Base-by-base conservation (phyloP, 306 rosid species). In the Ceratonia siliqua region DNA sequence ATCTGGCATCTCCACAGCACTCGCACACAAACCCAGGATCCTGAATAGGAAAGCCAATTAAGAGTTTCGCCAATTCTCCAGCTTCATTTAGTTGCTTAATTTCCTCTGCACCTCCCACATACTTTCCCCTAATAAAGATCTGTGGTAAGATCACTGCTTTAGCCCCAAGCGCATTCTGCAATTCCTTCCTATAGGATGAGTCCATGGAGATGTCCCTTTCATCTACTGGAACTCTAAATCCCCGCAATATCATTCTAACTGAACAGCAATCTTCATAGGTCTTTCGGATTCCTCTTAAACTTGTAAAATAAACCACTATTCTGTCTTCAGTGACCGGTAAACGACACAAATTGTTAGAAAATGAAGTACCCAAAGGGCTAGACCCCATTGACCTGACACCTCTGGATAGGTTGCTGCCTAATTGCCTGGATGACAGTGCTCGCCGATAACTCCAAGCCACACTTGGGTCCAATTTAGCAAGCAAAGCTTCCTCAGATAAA, bases 131-230 rank as follows among this genome's bases (percentile, higher is more conserved):
- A 5, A 92, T 78, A 68, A 92, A 92, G 6, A 92, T 91, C 63
- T 80, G 92, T 3, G 97, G 97, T 78, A 92, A 62, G 3, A 58
- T 82, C 74, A 85, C 59, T 6, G 62, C 81, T 41, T 80, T 87
- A 17, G 82, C 85, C 53, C 77, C 83, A 61, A 88, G 61, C 0
- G 74, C 81, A 54, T 39, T 82, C 65, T 88, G 85, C 71, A 92
- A 30, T 70, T 92, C 97, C 59, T 85, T 85, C 65, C 82, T 79
- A 30, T 86, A 88, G 1, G 84, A 83, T 9, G 96, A 88, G 72
- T 92, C 97, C 97, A 92, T 92, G 0, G 97, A 90, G 2, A 92
- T 82, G 73, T 92, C 97, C 28, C 94, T 81, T 67, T 92, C 97
- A 56, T 92, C 97, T 27, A 90, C 80, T 1, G 87, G 55, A 25